phyloP scores from a whole-genome alignment of 345 rosid genomes.

The Aegle marmelos region DNA sequence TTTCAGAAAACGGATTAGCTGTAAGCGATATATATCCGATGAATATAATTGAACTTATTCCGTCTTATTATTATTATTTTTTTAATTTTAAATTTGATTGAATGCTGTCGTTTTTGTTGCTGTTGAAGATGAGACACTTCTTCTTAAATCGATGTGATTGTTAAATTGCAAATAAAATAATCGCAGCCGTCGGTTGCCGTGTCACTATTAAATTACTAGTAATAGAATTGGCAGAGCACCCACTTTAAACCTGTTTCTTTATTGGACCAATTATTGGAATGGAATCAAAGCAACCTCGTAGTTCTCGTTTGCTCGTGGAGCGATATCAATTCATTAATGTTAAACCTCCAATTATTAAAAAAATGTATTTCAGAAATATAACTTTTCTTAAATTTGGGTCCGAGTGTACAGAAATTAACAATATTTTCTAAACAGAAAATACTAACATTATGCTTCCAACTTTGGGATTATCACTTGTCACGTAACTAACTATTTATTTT shows the following conservation, averaged over 20 bases:
- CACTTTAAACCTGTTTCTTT: neutral
- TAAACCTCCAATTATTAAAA: neutral
- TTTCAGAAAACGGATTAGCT: neutral
- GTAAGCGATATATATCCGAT: neutral
- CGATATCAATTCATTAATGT: neutral
- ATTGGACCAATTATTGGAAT: neutral
- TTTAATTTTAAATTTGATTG: neutral
- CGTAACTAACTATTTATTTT: too few species aligned
- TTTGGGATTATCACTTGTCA: too few species aligned
- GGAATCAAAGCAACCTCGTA: neutral
- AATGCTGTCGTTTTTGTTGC: constrained; percentile 1
- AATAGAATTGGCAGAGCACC: constrained; percentile 8
- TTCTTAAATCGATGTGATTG: neutral
- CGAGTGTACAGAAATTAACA: too few species aligned
- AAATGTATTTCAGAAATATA: too few species aligned
- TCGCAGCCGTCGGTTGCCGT: constrained; percentile 3
- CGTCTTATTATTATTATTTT: neutral
- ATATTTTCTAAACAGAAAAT: too few species aligned
- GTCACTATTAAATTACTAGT: neutral
- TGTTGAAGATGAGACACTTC: constrained; percentile 18
- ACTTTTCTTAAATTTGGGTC: too few species aligned
- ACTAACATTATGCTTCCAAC: too few species aligned
- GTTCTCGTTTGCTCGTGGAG: neutral
- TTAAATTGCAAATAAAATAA: neutral
- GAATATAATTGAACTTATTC: neutral